Conservation (phyloP, 176 grass and related monocot species). For the Carex cristatella region DNA sequence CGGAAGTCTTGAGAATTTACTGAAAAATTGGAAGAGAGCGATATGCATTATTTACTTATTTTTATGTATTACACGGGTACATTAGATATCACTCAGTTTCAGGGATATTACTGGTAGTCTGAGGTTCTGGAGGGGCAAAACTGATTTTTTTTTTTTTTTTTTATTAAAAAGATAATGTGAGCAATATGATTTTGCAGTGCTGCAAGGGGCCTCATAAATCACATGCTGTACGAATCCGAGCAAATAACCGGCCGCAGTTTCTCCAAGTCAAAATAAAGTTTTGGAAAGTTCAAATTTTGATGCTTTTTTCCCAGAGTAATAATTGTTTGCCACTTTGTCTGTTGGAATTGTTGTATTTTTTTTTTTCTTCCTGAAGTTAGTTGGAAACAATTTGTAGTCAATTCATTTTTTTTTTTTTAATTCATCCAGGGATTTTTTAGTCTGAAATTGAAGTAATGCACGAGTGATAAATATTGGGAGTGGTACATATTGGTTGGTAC, state of each 20-base stretch:
- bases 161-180: neutral
- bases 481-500: neutral
- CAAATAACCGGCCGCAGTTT: slow-evolving; percentile 74
- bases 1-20: slow-evolving; percentile 10
- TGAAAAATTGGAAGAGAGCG: neutral
- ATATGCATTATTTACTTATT: neutral
- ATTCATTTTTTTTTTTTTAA: neutral
- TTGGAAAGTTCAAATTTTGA: neutral
- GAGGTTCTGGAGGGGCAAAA: neutral
- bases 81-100: neutral
- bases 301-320: neutral
- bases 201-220: slow-evolving; percentile 79
- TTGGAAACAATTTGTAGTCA: neutral
- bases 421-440: neutral
- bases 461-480: neutral
- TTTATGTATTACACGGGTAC: neutral
- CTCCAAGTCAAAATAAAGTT: slow-evolving; percentile 47
- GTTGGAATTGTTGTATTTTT: neutral
- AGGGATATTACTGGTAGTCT: neutral
- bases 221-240: slow-evolving; percentile 80
- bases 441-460: neutral
- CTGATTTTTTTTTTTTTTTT: neutral
- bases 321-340: neutral
- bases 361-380: neutral
- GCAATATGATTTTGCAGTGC: slow-evolving; percentile 49